Base-by-base conservation (phyloP, 2,329 filamentous ascomycete species). In the Cytospora paraplurivora region DNA sequence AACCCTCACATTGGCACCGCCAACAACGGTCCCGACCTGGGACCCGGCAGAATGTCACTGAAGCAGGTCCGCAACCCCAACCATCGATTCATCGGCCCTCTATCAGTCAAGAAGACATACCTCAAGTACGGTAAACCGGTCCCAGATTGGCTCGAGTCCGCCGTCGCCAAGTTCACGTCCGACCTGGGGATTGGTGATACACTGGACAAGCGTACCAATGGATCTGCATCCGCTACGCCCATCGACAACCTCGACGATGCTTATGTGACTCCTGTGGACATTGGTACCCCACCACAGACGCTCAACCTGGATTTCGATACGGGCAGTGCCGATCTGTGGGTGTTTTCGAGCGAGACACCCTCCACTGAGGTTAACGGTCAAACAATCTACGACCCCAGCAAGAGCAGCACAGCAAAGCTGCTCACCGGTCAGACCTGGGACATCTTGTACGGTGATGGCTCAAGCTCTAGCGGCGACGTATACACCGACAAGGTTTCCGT, bases 241-340 rank as follows among this genome's bases (percentile, higher is more conserved):
- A 62, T 63, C 49, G 66, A 66, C 37, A 54, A 44, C 49, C 71
- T 71, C 41, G 74, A 76, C 27, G 69, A 69, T 21, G 73, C 74
- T 51, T 76, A 75, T 56, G 54, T 76, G 33, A 72, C 68, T 21
- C 73, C 73, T 12, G 74, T 76, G 5, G 63, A 71, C 54, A 76
- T 76, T 37, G 75, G 75, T 11, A 76, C 76, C 7, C 78, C 78
- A 10, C 72, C 76, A 4, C 76, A 81, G 68, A 77, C 74, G 1
- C 70, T 81, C 49, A 75, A 77, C 60, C 69, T 81, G 55, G 75
- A 80, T 68, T 78, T 81, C 57, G 78, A 81, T 59, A 81, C 79
- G 4, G 79, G 78, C 2, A 80, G 77, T 4, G 77, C 77, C 4
- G 79, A 81, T 62, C 71, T 76, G 35, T 76, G 75, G 75, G 73